phyloP scores from a whole-genome alignment of 2,329 filamentous ascomycete genomes.

The Didymella exigua region DNA sequence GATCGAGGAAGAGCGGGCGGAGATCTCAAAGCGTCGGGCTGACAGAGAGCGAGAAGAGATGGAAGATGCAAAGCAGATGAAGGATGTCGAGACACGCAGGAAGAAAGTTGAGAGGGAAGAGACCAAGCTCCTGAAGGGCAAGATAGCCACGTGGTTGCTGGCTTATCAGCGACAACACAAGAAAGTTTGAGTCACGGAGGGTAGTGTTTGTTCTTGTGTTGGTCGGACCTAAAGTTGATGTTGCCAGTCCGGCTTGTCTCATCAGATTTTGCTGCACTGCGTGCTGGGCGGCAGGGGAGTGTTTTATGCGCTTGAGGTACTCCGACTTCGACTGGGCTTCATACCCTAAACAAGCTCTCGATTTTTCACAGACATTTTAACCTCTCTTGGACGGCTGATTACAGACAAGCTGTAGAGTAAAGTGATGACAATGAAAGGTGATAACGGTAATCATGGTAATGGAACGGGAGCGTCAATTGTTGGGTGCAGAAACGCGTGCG shows the following conservation, averaged over 20 bases:
- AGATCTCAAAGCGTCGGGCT: neutral
- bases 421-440: too few relatives aligned
- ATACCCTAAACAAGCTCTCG: too few relatives aligned
- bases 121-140: neutral
- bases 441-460: too few relatives aligned
- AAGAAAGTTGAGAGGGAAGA: neutral
- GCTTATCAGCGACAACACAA: neutral
- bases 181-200: neutral
- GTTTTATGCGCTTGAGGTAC: too few relatives aligned
- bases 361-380: neutral
- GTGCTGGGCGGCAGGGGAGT: too few relatives aligned
- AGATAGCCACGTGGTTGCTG: neutral
- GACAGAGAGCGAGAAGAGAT: neutral
- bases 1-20: neutral
- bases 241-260: too few relatives aligned
- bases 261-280: too few relatives aligned
- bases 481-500: neutral
- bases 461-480: neutral
- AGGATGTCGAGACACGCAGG: neutral
- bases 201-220: too few relatives aligned
- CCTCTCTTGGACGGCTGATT: neutral
- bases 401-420: neutral
- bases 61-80: neutral
- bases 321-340: too few relatives aligned
- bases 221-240: neutral